phyloP scores from a whole-genome alignment of 768 basidiomycete genomes.

The Auricularia heimuer region DNA sequence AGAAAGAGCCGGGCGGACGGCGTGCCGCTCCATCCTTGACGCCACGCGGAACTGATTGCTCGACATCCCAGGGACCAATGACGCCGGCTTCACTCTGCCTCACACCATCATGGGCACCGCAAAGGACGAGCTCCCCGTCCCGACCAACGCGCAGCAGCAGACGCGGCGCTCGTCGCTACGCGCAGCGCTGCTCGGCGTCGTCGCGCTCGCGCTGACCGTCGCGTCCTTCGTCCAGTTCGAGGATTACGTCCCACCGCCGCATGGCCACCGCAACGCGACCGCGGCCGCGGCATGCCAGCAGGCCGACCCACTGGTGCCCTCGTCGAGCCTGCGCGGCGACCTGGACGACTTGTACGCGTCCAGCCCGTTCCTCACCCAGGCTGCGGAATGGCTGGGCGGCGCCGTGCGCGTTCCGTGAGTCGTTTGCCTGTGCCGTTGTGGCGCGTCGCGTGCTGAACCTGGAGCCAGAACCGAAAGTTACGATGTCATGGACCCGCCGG shows the following conservation, averaged over 20 bases:
- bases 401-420: slow-evolving; percentile 32
- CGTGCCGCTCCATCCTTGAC: too few species aligned
- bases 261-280: not conserved
- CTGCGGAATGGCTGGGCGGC: slow-evolving; percentile 38
- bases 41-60: not conserved
- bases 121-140: not conserved
- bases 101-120: not conserved
- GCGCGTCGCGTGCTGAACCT: slow-evolving; percentile 3
- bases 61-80: not conserved
- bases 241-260: not conserved
- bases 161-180: not conserved
- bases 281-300: not conserved
- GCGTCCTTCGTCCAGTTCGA: not conserved
- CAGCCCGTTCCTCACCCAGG: slow-evolving; percentile 30
- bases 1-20: too few species aligned
- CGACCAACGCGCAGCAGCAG: not conserved
- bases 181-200: not conserved
- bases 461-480: slow-evolving; percentile 38
- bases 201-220: not conserved
- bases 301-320: not conserved
- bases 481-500: slow-evolving; percentile 39
- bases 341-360: slow-evolving; percentile 24
- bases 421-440: slow-evolving; percentile 17
- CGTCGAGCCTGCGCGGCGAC: slow-evolving; percentile 19
- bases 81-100: not conserved